Conservation (phyloP, 352 stramenopile genomes). For the Globisporangium uncinulatum region DNA sequence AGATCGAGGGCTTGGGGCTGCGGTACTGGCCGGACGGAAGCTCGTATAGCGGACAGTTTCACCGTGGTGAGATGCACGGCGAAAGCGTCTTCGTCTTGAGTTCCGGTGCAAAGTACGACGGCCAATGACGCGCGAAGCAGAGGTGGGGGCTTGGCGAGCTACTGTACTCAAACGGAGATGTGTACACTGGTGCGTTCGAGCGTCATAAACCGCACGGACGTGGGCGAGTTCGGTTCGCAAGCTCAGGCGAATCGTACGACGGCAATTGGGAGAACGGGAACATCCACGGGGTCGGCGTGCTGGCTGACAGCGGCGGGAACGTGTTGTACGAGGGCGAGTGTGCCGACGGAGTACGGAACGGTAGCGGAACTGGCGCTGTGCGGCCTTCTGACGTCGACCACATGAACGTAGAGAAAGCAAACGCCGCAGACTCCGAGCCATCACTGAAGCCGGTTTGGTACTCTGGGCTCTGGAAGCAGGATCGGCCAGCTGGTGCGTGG, state of each 20-base stretch:
- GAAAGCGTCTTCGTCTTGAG: conserved; percentile 36
- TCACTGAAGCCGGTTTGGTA: conserved; percentile 11
- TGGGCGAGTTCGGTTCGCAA: conserved; percentile 25
- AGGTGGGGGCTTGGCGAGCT: conserved; percentile 35
- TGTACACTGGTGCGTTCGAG: conserved; percentile 41
- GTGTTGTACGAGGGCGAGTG: conserved; percentile 44
- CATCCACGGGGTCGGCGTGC: conserved; percentile 17
- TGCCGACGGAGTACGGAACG: conserved; percentile 24
- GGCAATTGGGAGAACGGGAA: conserved; percentile 35
- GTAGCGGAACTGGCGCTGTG: conserved; percentile 14
- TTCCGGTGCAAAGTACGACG: conserved; percentile 48
- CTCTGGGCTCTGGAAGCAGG: conserved; percentile 13
- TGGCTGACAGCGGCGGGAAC: conserved; percentile 10
- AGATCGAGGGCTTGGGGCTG: conserved; percentile 57
- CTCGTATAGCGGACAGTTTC: conserved; percentile 57
- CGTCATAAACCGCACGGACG: conserved; percentile 33
- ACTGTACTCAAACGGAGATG: conserved; percentile 17
- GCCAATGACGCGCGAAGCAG: conserved; percentile 47
- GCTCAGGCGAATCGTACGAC: conserved; percentile 20
- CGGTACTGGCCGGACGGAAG: conserved; percentile 47
- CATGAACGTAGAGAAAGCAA: too few relatives aligned
- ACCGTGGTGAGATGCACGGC: conserved; percentile 42
- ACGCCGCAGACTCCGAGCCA: too few relatives aligned
- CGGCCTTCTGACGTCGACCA: neutral
- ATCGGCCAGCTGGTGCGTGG: conserved; percentile 20